Evolutionary conservation across 148 eudicot species (phyloP).

Genomic region (Rhododendron mucronatum): DNA sequence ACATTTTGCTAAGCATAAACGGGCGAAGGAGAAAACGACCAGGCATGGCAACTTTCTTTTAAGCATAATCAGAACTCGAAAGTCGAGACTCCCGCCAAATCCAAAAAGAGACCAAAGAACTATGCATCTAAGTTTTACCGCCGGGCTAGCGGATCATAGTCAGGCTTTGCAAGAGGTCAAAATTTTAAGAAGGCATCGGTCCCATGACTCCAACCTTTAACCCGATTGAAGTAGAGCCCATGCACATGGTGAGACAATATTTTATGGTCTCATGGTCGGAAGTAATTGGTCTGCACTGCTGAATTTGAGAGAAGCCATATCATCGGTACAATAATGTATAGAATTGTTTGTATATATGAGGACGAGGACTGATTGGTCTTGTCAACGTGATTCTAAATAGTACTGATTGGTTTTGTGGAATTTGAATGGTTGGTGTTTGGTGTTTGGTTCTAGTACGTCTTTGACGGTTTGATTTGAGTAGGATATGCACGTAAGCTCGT

Average conservation of each 20-base stretch:
- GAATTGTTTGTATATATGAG: not conserved
- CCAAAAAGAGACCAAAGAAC: too few species aligned
- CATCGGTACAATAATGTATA: too few species aligned
- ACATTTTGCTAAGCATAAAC: too few species aligned
- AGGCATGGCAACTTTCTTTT: too few species aligned
- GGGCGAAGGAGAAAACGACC: too few species aligned
- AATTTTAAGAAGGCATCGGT: too few species aligned
- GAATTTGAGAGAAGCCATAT: not conserved
- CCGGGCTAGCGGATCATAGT: too few species aligned
- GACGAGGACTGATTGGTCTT: not conserved
- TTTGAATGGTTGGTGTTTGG: conserved; percentile 7
- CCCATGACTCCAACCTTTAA: too few species aligned
- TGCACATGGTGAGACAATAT: not conserved
- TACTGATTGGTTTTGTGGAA: not conserved
- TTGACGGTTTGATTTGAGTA: not conserved
- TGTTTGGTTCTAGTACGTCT: not conserved
- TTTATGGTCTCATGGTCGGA: not conserved
- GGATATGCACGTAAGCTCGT: not conserved
- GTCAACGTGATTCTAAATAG: not conserved
- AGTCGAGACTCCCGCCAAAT: too few species aligned
- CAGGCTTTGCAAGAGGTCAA: too few species aligned
- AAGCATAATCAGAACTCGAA: too few species aligned
- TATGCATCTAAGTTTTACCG: too few species aligned
- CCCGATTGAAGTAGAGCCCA: not conserved
- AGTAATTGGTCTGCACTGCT: not conserved